phyloP scores from a whole-genome alignment of 106 monocot genomes.

The Acanthochlamys bracteata region DNA sequence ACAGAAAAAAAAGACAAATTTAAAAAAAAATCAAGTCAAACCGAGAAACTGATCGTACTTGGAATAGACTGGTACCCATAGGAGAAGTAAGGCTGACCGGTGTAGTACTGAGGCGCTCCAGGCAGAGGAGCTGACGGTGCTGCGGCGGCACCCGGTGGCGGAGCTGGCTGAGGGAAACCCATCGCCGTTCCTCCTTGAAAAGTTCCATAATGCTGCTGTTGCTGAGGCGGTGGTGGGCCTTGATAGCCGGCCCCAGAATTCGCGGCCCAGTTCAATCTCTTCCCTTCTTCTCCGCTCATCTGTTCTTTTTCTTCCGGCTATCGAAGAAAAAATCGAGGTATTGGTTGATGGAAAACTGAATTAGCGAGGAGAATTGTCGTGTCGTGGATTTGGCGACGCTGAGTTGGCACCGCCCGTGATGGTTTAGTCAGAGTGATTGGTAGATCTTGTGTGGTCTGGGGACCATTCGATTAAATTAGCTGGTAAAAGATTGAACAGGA shows the following conservation, averaged over 20 bases:
- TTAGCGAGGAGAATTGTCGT: no score
- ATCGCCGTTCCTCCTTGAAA: conserved; percentile 13
- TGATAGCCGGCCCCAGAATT: no score
- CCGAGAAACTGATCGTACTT: neutral
- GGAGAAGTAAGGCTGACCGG: conserved; percentile 6
- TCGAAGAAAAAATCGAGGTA: neutral
- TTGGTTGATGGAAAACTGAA: no score
- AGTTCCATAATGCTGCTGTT: conserved; percentile 5
- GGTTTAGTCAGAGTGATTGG: no score
- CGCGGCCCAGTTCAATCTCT: neutral
- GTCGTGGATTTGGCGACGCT: no score
- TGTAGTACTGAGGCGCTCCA: neutral
- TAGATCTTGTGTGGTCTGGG: no score
- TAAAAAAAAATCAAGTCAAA: neutral
- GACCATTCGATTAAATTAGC: no score
- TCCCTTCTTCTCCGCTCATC: conserved; percentile 12
- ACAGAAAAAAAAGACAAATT: neutral
- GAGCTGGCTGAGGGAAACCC: conserved; percentile 9
- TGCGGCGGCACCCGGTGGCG: neutral
- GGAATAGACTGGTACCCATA: conserved; percentile 14
- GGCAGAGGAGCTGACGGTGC: neutral
- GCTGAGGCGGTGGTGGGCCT: neutral
- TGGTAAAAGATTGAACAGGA: no score
- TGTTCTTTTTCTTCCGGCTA: neutral
- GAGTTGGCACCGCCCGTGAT: no score